Conservation (phyloP, 768 basidiomycete genomes). For the Leccinum disarticulatum region DNA sequence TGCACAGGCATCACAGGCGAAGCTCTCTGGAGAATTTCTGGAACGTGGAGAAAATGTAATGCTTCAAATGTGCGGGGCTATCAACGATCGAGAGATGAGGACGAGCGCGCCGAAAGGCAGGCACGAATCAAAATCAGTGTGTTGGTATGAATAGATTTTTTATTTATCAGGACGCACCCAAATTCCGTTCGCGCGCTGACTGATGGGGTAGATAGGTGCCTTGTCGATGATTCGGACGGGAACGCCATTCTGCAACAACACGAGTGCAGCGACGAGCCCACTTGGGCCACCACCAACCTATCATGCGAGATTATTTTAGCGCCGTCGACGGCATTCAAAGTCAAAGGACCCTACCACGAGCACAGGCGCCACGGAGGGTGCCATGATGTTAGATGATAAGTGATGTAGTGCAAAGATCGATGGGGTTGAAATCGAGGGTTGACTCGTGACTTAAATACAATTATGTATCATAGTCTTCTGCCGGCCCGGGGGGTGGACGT, state of each 20-base stretch:
- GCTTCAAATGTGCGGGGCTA: slow-evolving; percentile 43
- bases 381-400: slow-evolving; percentile 3
- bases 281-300: slow-evolving; percentile 34
- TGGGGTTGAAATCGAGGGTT: not conserved
- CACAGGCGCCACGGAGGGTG: slow-evolving; percentile 13
- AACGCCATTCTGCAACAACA: slow-evolving; percentile 43
- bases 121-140: not conserved
- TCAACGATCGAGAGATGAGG: not conserved
- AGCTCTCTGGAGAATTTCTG: slow-evolving; percentile 37
- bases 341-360: slow-evolving; percentile 18
- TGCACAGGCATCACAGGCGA: slow-evolving; percentile 29
- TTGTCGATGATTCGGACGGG: slow-evolving; percentile 56
- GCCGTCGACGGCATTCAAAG: not conserved
- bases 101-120: no score
- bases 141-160: not conserved
- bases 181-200: slow-evolving; percentile 40
- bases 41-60: slow-evolving; percentile 39
- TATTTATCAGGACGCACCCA: slow-evolving; percentile 30
- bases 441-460: no score
- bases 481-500: no score
- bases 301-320: not conserved
- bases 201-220: slow-evolving; percentile 34
- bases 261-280: slow-evolving; percentile 35
- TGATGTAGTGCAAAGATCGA: not conserved
- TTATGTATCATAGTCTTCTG: no score